Conservation (phyloP, 768 basidiomycete genomes). For the Suillus paluster region DNA sequence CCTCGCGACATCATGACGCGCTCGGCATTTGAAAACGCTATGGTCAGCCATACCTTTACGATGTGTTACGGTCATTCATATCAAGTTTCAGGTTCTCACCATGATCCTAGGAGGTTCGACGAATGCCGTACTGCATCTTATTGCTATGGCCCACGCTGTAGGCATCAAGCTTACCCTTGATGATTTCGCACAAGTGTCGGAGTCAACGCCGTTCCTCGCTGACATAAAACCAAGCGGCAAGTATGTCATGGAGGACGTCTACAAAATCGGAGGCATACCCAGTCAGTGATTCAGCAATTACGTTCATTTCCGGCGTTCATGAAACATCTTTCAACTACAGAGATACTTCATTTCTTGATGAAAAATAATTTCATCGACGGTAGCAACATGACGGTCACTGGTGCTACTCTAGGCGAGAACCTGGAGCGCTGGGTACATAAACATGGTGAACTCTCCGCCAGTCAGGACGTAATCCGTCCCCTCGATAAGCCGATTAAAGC, state of each 20-base stretch:
- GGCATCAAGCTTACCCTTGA: conserved; percentile 88
- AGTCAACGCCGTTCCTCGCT: conserved; percentile 91
- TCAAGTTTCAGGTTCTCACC: conserved; percentile 71
- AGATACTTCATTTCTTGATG: conserved; percentile 83
- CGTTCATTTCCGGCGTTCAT: neutral
- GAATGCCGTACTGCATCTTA: conserved; percentile 95
- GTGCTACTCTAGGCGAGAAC: conserved; percentile 89
- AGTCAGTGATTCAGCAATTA: conserved; percentile 53
- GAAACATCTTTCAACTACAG: conserved; percentile 41
- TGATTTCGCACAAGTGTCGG: conserved; percentile 93
- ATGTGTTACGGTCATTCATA: neutral
- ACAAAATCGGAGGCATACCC: conserved; percentile 95
- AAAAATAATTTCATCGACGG: conserved; percentile 91
- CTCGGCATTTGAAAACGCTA: conserved; percentile 96
- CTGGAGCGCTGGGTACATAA: conserved; percentile 86
- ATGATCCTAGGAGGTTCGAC: conserved; percentile 99
- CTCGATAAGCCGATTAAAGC: conserved; percentile 86
- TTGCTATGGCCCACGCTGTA: conserved; percentile 96
- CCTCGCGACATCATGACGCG: conserved; percentile 97
- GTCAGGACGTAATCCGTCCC: conserved; percentile 88
- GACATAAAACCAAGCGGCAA: conserved; percentile 97
- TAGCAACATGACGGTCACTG: conserved; percentile 89
- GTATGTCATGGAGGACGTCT: conserved; percentile 98
- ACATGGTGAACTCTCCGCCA: conserved; percentile 71
- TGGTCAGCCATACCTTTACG: conserved; percentile 55